A percentile compares a stretch with the other conserved stretches of the same genome.
These are phyloP conservation scores for Aspergillus neoniger DNA, from an alignment of 2,329 filamentous ascomycete species.

Conservation along the genomic window DNA sequence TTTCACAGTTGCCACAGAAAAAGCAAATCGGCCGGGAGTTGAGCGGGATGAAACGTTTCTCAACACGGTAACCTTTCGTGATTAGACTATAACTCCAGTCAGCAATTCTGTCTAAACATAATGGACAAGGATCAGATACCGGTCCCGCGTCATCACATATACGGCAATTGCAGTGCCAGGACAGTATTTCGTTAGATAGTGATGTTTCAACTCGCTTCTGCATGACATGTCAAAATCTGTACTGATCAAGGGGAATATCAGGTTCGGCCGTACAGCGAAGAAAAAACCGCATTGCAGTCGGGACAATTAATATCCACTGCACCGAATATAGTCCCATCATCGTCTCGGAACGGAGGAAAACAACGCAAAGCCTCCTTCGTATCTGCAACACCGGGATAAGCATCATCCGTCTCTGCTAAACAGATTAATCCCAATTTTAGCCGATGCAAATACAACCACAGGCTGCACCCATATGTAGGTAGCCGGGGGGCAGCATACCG, in stretches of 20 bases:
- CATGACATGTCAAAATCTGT: conserved; percentile 3
- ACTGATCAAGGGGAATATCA: neutral
- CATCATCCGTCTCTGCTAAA: conserved; percentile 14
- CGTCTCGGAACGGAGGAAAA: conserved; percentile 30
- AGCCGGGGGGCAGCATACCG: conserved; percentile 18
- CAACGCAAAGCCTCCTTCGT: conserved; percentile 31
- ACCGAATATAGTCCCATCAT: conserved; percentile 25
- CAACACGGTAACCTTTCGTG: conserved; percentile 35
- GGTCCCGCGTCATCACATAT: conserved; percentile 36
- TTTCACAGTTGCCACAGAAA: conserved; percentile 30
- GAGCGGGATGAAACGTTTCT: conserved; percentile 30
- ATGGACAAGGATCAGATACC: conserved; percentile 18
- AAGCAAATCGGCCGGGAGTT: conserved; percentile 30
- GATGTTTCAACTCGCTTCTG: conserved; percentile 30
- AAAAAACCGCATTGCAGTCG: conserved; percentile 35
- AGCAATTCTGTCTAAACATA: neutral
- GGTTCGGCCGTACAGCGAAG: conserved; percentile 26
- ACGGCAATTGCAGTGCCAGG: conserved; percentile 31
- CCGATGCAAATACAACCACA: neutral
- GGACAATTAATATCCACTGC: conserved; percentile 27
- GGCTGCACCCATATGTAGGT: conserved; percentile 11
- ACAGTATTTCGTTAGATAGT: conserved; percentile 33
- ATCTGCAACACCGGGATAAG: conserved; percentile 23
- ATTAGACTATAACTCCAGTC: conserved; percentile 24
- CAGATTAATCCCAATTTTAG: conserved; percentile 5